Evolutionary conservation across 2,329 filamentous ascomycete genomes (phyloP).

Genomic region (Alternaria conjuncta): DNA sequence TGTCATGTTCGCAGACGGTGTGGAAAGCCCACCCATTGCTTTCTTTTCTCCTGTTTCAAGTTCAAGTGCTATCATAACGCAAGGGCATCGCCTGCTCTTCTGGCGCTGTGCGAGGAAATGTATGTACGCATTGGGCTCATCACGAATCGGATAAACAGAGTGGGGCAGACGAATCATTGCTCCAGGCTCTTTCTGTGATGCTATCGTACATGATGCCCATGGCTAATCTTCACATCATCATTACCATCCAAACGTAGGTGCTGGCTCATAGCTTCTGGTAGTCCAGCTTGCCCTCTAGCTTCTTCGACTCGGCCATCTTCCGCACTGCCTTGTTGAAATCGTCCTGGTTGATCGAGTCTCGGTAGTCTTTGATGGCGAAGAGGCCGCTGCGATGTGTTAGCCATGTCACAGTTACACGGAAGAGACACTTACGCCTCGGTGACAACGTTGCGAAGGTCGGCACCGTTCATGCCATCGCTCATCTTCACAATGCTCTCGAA

Average conservation of each 20-base stretch:
- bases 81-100: background rate
- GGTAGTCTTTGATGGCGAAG: conserved; percentile 98
- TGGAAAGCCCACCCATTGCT: background rate
- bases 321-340: conserved; percentile 99
- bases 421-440: conserved; percentile 84
- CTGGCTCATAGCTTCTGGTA: conserved; percentile 81
- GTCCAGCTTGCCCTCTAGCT: conserved; percentile 96
- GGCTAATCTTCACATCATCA: conserved; percentile 23
- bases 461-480: conserved; percentile 97
- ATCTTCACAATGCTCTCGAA: conserved; percentile 99
- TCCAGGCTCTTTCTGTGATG: background rate
- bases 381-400: conserved; percentile 68
- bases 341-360: conserved; percentile 95
- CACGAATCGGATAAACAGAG: background rate
- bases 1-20: background rate
- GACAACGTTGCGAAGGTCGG: conserved; percentile 95
- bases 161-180: background rate
- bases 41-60: conserved; percentile 4
- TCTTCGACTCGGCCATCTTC: conserved; percentile 97
- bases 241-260: background rate
- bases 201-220: conserved; percentile 14
- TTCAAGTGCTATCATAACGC: conserved; percentile 1
- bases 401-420: background rate
- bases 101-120: background rate
- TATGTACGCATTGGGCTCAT: background rate